Conservation (phyloP, 2,329 filamentous ascomycete species). For the Botryotinia globosa region DNA sequence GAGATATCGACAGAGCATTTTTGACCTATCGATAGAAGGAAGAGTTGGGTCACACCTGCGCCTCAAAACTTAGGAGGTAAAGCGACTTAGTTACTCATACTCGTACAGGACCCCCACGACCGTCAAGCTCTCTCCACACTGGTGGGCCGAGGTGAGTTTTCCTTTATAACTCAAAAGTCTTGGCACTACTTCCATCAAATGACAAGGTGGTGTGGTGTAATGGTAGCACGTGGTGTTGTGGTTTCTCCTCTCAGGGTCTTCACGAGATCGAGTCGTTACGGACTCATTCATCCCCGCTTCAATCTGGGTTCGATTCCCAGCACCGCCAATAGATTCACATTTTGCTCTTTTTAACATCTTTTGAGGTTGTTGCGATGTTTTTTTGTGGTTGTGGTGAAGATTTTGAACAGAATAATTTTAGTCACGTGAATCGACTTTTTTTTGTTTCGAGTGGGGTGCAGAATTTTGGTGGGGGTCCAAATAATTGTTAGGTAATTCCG, state of each 20-base stretch:
- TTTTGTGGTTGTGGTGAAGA: neutral
- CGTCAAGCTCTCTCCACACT: neutral
- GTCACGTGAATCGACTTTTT: neutral
- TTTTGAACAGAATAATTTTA: neutral
- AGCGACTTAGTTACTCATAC: neutral
- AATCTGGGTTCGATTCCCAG: slow-evolving; percentile 18
- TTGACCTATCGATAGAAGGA: no score
- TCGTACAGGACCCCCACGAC: neutral
- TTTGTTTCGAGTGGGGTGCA: neutral
- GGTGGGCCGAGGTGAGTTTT: rapidly evolving
- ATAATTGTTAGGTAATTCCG: neutral
- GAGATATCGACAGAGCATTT: no score
- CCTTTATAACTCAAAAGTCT: rapidly evolving
- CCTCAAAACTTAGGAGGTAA: neutral
- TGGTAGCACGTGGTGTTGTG: slow-evolving; percentile 18
- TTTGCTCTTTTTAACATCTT: neutral
- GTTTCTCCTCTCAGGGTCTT: slow-evolving; percentile 12
- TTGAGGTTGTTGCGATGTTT: neutral
- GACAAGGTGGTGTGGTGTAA: slow-evolving; percentile 14
- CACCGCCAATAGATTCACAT: neutral
- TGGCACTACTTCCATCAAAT: rapidly evolving
- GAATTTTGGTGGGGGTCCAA: neutral
- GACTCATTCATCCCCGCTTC: neutral
- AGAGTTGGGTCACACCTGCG: neutral
- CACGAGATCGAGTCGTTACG: neutral